Evolutionary conservation across 305 asterid genomes (phyloP), one percentile per base, ranked within the genome.

Genomic region (Solanum hybrid): DNA sequence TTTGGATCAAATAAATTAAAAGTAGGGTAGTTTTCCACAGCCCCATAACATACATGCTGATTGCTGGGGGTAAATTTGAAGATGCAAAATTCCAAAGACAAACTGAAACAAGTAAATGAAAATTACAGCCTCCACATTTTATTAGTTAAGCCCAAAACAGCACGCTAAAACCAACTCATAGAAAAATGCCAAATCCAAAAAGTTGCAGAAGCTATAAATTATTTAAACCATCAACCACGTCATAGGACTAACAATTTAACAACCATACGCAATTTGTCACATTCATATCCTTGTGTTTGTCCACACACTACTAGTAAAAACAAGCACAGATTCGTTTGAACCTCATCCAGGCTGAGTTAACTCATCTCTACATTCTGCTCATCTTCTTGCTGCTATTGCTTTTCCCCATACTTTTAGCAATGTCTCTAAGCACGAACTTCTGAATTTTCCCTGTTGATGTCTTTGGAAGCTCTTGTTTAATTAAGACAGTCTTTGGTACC

Each of bases 401-500:
- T 80, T 80, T 81, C 13, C 95, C 98, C 92, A 95, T 89, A 4
- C 90, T 92, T 88, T 92, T 94, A 7, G 98, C 98, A 86, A 80
- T 89, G 7, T 96, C 98, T 75, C 98, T 91, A 0, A 96, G 95
- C 81, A 92, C 91, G 73, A 91, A 94, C 89, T 95, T 96, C 89
- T 95, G 97, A 51, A 94, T 93, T 87, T 96, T 96, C 7, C 99
- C 98, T 29, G 99, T 95, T n/a, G 97, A 94, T 34, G 97, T 95
- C 92, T 94, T 96, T 13, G 99, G 98, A 79, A 96, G 96, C 91
- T 95, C 98, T 13, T 89, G 92, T 95, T 71, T 88, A 73, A 95
- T 90, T 77, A 95, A 95, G 88, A 95, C 94, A 17, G 97, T 95
- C 90, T 93, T 94, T 12, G 99, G 99, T 92, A 94, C 97, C 99